Percentiles rank a stretch among this genome's conserved stretches.
Evolutionary conservation across 805 yeast species (phyloP).

Genomic region (Ogataea pilisensis): DNA sequence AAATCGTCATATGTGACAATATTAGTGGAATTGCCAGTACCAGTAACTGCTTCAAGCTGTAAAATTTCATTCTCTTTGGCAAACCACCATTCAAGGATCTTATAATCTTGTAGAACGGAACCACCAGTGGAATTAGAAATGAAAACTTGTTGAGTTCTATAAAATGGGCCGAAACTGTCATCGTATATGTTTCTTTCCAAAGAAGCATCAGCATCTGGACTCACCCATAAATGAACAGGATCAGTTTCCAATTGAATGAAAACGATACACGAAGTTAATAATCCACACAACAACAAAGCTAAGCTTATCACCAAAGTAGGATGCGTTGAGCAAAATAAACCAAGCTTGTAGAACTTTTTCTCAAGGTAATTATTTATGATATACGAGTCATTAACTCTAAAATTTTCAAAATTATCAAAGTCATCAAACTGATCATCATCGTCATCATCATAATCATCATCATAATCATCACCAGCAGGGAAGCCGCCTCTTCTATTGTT

Average conservation of each 20-base stretch:
- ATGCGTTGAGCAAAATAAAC: conserved; percentile 54
- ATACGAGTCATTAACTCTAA: conserved; percentile 36
- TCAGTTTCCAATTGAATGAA: conserved; percentile 62
- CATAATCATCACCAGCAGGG: conserved; percentile 14
- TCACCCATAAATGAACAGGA: conserved; percentile 89
- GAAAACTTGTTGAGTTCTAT: conserved; percentile 80
- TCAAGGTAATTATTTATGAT: conserved; percentile 46
- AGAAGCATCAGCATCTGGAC: conserved; percentile 66
- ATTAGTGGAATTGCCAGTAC: not conserved
- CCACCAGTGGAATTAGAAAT: conserved; percentile 65
- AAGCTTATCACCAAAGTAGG: conserved; percentile 52
- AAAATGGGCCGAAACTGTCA: conserved; percentile 84
- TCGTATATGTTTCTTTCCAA: conserved; percentile 69
- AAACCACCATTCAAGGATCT: conserved; percentile 83
- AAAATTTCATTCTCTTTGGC: conserved; percentile 60
- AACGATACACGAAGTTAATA: conserved; percentile 49
- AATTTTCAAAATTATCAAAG: conserved; percentile 17
- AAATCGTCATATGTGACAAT: conserved; percentile 49
- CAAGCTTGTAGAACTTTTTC: conserved; percentile 44
- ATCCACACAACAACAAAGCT: conserved; percentile 37
- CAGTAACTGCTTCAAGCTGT: conserved; percentile 23
- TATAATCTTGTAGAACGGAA: conserved; percentile 58
- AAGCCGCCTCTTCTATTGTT: conserved; percentile 3
- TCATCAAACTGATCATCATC: conserved; percentile 10
- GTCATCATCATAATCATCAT: conserved; percentile 5